phyloP scores from a whole-genome alignment of 768 basidiomycete species.

The Filobasidium floriforme region DNA sequence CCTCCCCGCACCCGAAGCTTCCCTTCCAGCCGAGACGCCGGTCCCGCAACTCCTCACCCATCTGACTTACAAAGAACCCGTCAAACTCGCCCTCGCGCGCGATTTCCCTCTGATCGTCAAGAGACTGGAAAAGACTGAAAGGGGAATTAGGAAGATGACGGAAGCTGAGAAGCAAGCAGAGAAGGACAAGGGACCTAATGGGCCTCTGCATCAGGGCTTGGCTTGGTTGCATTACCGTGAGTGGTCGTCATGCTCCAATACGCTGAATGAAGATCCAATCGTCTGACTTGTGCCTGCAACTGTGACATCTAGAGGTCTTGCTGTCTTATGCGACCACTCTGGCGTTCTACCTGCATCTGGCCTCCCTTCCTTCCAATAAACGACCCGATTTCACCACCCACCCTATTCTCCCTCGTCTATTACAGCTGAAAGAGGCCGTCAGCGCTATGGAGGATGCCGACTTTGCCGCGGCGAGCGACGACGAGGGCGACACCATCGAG shows the following conservation, averaged over 20 bases:
- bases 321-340: conserved; percentile 83
- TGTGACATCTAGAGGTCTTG: conserved; percentile 62
- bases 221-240: conserved; percentile 69
- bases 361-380: conserved; percentile 60
- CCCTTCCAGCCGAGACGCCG: conserved; percentile 30
- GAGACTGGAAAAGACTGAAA: conserved; percentile 39
- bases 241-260: conserved; percentile 39
- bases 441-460: conserved; percentile 76
- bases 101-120: conserved; percentile 42
- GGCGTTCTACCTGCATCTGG: conserved; percentile 86
- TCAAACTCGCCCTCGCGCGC: conserved; percentile 41
- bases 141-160: conserved; percentile 37
- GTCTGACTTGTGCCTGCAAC: not conserved
- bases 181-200: conserved; percentile 19
- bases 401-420: conserved; percentile 66
- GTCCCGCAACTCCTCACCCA: conserved; percentile 32
- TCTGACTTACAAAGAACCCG: conserved; percentile 36
- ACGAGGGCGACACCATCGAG: conserved; percentile 32
- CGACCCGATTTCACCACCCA: conserved; percentile 54
- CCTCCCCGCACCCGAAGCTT: conserved; percentile 3
- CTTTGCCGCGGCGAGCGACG: conserved; percentile 49
- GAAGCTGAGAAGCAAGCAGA: conserved; percentile 35
- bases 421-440: conserved; percentile 74
- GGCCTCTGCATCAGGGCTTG: conserved; percentile 34
- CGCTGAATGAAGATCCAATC: not conserved